Evolutionary conservation across 208 protist species (phyloP).

Genomic region (Leishmania tropica): DNA sequence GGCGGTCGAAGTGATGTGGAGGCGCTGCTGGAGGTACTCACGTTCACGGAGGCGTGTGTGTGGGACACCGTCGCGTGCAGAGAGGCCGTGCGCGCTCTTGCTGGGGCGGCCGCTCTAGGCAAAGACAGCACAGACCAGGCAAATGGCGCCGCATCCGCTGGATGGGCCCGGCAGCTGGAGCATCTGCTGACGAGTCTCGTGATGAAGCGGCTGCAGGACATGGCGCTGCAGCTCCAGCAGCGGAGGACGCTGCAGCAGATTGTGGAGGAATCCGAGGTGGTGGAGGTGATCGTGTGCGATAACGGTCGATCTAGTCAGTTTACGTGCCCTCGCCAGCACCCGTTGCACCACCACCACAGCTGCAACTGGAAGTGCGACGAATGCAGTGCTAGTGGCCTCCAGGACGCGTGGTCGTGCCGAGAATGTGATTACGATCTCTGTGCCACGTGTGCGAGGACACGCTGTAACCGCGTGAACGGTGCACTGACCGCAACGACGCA

Average conservation of each 20-base stretch:
- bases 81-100: not conserved
- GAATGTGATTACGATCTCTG: conserved; percentile 87
- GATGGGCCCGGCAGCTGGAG: conserved; percentile 22
- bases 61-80: conserved; percentile 20
- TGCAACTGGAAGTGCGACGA: conserved; percentile 77
- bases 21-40: conserved; percentile 13
- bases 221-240: conserved; percentile 11
- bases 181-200: conserved; percentile 19
- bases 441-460: conserved; percentile 44
- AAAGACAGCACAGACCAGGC: not conserved
- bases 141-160: not conserved
- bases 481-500: conserved; percentile 55
- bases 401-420: conserved; percentile 70
- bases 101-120: not conserved
- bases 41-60: not conserved
- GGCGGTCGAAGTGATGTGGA: conserved; percentile 17
- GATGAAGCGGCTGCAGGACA: conserved; percentile 24
- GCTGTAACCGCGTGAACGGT: conserved; percentile 47
- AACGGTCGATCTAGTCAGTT: conserved; percentile 3
- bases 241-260: conserved; percentile 18
- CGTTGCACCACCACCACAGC: conserved; percentile 67
- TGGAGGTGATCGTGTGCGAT: conserved; percentile 20
- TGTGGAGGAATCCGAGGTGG: conserved; percentile 27
- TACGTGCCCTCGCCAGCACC: conserved; percentile 55
- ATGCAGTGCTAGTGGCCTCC: conserved; percentile 43